A percentile compares a stretch with the other conserved stretches of the same genome.
phyloP scores from a whole-genome alignment of 495 filamentous ascomycete species.

The Cercophora samala region DNA sequence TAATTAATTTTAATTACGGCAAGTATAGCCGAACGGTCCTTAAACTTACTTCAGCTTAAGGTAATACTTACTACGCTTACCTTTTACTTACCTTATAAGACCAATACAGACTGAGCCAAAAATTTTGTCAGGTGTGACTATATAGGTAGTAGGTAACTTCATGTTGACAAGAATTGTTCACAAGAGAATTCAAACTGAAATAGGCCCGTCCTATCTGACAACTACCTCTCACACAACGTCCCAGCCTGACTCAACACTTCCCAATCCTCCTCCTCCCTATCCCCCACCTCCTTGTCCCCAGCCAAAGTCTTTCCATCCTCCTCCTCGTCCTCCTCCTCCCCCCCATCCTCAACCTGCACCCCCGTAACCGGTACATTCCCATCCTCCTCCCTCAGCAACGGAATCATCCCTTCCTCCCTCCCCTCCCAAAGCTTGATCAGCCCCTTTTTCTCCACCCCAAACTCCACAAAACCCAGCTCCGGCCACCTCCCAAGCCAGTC shows the following conservation, averaged over 20 bases:
- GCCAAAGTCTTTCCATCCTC: conserved; percentile 10
- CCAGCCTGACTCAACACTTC: conserved; percentile 10
- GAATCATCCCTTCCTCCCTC: background rate
- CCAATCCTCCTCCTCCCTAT: conserved; percentile 4
- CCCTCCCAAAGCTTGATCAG: background rate
- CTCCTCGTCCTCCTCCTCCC: background rate
- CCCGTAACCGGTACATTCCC: background rate
- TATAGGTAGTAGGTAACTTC: too few relatives aligned
- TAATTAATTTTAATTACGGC: background rate
- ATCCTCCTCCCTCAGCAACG: background rate
- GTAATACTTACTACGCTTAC: conserved; percentile 3
- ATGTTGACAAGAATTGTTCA: too few relatives aligned
- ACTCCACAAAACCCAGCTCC: background rate
- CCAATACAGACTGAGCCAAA: conserved; percentile 6
- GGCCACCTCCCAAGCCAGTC: conserved; percentile 10
- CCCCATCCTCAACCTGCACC: background rate
- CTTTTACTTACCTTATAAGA: conserved; percentile 5
- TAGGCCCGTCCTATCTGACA: too few relatives aligned
- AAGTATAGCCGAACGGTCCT: conserved; percentile 6
- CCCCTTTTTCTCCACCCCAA: background rate
- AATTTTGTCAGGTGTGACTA: conserved; percentile 7
- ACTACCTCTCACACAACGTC: background rate
- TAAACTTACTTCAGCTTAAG: conserved; percentile 1
- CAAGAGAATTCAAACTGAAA: too few relatives aligned
- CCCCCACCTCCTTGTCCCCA: background rate